Base-by-base conservation (phyloP, 2,329 filamentous ascomycete species). In the Paecilomyces formosus region DNA sequence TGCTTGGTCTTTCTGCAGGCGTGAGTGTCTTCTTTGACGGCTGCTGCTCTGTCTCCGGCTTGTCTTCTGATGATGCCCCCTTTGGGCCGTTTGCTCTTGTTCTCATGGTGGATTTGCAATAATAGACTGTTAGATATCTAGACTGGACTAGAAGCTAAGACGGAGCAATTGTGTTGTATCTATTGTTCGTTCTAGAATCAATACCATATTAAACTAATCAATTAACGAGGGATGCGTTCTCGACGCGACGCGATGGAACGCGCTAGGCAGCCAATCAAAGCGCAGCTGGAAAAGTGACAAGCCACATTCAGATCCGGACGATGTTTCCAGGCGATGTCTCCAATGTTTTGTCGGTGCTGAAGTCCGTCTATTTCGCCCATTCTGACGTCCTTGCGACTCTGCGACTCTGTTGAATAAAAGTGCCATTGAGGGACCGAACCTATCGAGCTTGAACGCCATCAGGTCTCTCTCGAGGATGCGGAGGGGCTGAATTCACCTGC, bases 1-100 rank as follows among this genome's bases (percentile, higher is more conserved):
- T 83, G 71, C 62, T 68, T 26, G 73, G 72, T 39, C 63, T 68
- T 52, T 68, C 66, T 9, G 65, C 62, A 2, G 66, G 33, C n/a
- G 58, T 63, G 33, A 64, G 64, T 21, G 55, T 52, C 55, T 68
- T 65, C 45, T 60, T 22, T 7, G 63, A 57, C n/a, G 65, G 63
- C 21, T 71, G 63, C 21, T 71, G 57, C 26, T 66, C 59, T 13
- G 61, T 7, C 7, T 62, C 58, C 12, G 63, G 24, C 35, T 65
- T 58, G 53, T 61, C 59, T 3, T 57, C 24, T 56, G 64, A 28
- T 18, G 61, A 51, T n/a, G 65, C 63, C 26, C 15, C 54, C 8
- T 53, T 35, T 31, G 70, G 58, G 50, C 68, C 65, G 52, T 68
- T 65, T 56, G 72, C 72, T 55, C 71, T 67, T 39, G 72, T 72